Conservation (phyloP, 352 stramenopile species). For the Saprolegnia diclina region DNA sequence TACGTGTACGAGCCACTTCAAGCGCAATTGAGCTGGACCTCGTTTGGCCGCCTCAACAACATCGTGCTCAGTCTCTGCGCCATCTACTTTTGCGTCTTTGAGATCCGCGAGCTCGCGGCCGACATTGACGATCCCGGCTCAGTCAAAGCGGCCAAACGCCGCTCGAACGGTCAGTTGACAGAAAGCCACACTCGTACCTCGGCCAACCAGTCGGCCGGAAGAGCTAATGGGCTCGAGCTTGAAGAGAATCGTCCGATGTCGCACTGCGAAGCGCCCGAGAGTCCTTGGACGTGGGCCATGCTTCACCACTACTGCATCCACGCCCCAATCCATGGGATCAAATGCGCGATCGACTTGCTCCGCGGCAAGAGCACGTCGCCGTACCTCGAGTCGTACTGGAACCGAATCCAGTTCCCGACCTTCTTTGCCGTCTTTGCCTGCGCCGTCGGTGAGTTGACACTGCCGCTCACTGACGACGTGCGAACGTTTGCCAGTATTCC, state of each 20-base stretch:
- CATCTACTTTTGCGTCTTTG: slow-evolving; percentile 11
- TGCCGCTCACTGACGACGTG: background rate
- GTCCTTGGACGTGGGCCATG: background rate
- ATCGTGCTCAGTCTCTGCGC: background rate
- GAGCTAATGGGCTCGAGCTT: too few species aligned
- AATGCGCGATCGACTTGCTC: background rate
- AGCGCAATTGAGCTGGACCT: background rate
- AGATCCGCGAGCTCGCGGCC: background rate
- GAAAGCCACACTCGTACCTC: too few species aligned
- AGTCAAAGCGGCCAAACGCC: too few species aligned
- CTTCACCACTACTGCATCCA: background rate
- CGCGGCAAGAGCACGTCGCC: background rate
- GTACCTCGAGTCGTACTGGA: slow-evolving; percentile 14
- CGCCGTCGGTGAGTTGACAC: background rate
- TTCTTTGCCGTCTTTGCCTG: background rate
- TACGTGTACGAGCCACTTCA: background rate
- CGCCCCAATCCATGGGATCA: too few species aligned
- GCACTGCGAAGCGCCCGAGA: too few species aligned
- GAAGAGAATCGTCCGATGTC: too few species aligned
- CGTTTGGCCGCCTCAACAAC: background rate
- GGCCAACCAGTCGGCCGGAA: too few species aligned
- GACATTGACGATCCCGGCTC: background rate
- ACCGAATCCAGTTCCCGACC: background rate
- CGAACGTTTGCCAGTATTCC: background rate
- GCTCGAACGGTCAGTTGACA: too few species aligned